Conservation (phyloP, 768 basidiomycete genomes). For the Calocybe gangraenosa region DNA sequence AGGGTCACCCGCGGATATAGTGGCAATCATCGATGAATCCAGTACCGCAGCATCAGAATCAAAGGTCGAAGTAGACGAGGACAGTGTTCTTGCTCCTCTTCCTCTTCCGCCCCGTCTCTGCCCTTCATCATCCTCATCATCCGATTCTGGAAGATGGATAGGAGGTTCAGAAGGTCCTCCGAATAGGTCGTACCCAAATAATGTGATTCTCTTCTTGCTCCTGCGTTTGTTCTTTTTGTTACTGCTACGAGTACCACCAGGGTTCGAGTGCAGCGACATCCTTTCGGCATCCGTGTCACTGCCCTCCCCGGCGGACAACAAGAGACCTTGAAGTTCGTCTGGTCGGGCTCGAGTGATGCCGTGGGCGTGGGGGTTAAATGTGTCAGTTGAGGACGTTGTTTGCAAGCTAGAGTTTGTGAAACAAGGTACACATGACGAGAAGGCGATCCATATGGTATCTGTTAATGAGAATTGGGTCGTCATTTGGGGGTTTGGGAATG, state of each 20-base stretch:
- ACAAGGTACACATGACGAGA: too few species aligned
- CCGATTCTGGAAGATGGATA: conserved; percentile 59
- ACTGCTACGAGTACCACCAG: conserved; percentile 26
- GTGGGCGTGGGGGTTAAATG: conserved; percentile 24
- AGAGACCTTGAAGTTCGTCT: conserved; percentile 35
- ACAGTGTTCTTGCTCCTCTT: conserved; percentile 12
- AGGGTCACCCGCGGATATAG: conserved; percentile 30
- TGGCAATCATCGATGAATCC: conserved; percentile 52
- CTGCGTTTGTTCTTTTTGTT: conserved; percentile 30
- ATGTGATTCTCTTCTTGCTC: conserved; percentile 37
- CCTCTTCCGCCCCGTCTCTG: conserved; percentile 5
- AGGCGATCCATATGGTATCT: too few species aligned
- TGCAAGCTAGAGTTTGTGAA: too few species aligned
- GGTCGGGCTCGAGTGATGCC: conserved; percentile 33
- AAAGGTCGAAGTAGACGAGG: conserved; percentile 35
- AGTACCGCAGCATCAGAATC: conserved; percentile 72
- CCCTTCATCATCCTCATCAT: conserved; percentile 29
- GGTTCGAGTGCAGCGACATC: conserved; percentile 64
- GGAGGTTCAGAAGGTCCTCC: conserved; percentile 41
- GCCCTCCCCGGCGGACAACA: conserved; percentile 19
- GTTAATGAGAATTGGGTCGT: too few species aligned
- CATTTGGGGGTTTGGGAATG: too few species aligned
- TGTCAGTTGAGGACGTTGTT: too few species aligned
- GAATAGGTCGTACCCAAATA: conserved; percentile 68
- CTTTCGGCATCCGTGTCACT: conserved; percentile 54